phyloP scores from a whole-genome alignment of 768 basidiomycete species.

The Leucocoprinus leucothites region DNA sequence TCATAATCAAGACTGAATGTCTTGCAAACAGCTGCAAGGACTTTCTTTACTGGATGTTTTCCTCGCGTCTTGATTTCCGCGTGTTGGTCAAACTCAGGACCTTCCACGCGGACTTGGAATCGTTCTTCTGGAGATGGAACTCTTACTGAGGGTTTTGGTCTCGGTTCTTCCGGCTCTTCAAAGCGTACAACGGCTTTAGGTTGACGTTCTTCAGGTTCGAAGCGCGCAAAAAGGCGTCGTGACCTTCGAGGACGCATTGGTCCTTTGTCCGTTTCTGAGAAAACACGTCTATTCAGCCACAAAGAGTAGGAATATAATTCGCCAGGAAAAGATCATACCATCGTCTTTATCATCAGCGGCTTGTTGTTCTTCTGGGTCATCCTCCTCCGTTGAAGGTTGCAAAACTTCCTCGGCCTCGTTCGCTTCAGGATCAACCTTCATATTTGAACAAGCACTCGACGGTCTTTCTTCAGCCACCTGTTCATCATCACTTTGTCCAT shows the following conservation, averaged over 20 bases:
- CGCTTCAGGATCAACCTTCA: not conserved
- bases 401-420: no score
- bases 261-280: not conserved
- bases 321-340: not conserved
- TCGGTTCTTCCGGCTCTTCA: slow-evolving; percentile 5
- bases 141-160: not conserved
- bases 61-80: slow-evolving; percentile 42
- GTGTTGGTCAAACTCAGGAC: slow-evolving; percentile 17
- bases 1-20: slow-evolving; percentile 33
- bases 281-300: not conserved
- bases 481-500: not conserved
- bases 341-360: no score
- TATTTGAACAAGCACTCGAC: not conserved
- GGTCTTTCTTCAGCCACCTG: not conserved
- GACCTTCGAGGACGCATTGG: not conserved
- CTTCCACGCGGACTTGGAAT: slow-evolving; percentile 26
- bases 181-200: not conserved
- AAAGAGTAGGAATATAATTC: no score
- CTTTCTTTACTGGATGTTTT: slow-evolving; percentile 36
- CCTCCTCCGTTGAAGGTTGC: no score
- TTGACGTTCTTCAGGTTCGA: not conserved
- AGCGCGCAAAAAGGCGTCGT: not conserved
- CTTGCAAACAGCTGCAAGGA: slow-evolving; percentile 36
- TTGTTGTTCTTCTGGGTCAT: no score
- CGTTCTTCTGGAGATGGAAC: no score